phyloP scores from a whole-genome alignment of 495 filamentous ascomycete species.

The Darksidea phi region DNA sequence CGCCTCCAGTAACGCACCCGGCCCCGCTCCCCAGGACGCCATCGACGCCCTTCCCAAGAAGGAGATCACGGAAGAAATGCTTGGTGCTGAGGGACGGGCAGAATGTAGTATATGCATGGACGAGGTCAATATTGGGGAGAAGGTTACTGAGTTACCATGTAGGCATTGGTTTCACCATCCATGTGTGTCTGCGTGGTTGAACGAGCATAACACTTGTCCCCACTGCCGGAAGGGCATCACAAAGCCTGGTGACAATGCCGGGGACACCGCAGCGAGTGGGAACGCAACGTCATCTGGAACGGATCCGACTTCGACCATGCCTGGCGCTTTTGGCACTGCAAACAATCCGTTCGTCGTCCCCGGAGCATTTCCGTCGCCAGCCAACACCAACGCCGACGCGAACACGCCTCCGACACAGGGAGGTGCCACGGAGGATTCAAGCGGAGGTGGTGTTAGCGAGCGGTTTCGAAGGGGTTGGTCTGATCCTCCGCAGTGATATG shows the following conservation, averaged over 20 bases:
- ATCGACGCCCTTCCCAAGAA: conserved; percentile 74
- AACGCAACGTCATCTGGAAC: conserved; percentile 4
- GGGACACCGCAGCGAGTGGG: neutral
- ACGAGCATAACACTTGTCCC: conserved; percentile 86
- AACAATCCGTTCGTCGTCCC: conserved; percentile 28
- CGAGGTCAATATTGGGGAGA: conserved; percentile 67
- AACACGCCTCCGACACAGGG: neutral
- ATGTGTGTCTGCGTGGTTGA: conserved; percentile 77
- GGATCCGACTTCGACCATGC: conserved; percentile 10
- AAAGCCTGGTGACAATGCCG: conserved; percentile 5
- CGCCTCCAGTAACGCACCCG: conserved; percentile 70
- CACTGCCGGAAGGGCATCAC: conserved; percentile 76
- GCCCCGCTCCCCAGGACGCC: conserved; percentile 71
- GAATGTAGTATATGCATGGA: conserved; percentile 97
- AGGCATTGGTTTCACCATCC: conserved; percentile 86
- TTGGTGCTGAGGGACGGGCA: conserved; percentile 61
- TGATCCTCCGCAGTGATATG: conserved; percentile 20
- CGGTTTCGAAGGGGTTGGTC: conserved; percentile 32
- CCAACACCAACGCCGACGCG: neutral
- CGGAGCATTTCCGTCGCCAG: neutral
- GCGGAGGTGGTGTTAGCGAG: conserved; percentile 17
- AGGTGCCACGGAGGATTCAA: neutral
- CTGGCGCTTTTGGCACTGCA: conserved; percentile 25
- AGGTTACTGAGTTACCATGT: conserved; percentile 80
- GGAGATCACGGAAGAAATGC: conserved; percentile 60